A percentile compares a stretch with the other conserved stretches of the same genome.
Evolutionary conservation across 148 eudicot species (phyloP).

Genomic region (Rhododendron mucronatum): DNA sequence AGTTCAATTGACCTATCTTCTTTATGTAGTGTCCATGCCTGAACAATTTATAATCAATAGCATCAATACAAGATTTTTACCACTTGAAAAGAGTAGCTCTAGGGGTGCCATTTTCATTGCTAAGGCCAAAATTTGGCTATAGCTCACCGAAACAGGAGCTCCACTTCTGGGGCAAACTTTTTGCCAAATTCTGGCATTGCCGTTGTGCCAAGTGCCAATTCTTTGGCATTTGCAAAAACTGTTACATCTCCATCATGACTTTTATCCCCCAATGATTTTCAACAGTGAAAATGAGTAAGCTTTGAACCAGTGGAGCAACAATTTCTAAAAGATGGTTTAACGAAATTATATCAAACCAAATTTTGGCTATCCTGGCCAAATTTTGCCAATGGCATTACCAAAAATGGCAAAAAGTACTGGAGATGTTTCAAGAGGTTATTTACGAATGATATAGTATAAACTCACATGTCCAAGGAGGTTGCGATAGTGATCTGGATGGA

Average conservation of each 20-base stretch:
- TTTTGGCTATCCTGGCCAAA: neutral
- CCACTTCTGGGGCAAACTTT: neutral
- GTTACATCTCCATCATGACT: neutral
- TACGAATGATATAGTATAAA: neutral
- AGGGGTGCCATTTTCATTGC: neutral
- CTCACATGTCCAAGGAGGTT: conserved; percentile 38
- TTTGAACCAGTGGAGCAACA: neutral
- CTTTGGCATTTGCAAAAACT: neutral
- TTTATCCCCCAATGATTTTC: neutral
- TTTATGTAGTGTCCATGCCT: conserved; percentile 25
- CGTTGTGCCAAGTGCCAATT: neutral
- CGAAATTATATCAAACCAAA: neutral
- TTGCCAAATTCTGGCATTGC: neutral
- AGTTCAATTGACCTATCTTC: conserved; percentile 20
- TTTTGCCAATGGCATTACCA: neutral
- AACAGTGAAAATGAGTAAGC: neutral
- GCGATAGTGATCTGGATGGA: conserved; percentile 20
- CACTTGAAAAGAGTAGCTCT: neutral
- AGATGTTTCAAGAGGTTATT: neutral
- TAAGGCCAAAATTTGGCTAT: neutral
- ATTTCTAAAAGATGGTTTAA: neutral
- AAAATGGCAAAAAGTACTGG: neutral
- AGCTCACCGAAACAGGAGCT: neutral
- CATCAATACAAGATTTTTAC: neutral
- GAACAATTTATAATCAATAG: neutral